Evolutionary conservation across 805 yeast species (phyloP).

Genomic region (Wickerhamomyces subpelliculosus): DNA sequence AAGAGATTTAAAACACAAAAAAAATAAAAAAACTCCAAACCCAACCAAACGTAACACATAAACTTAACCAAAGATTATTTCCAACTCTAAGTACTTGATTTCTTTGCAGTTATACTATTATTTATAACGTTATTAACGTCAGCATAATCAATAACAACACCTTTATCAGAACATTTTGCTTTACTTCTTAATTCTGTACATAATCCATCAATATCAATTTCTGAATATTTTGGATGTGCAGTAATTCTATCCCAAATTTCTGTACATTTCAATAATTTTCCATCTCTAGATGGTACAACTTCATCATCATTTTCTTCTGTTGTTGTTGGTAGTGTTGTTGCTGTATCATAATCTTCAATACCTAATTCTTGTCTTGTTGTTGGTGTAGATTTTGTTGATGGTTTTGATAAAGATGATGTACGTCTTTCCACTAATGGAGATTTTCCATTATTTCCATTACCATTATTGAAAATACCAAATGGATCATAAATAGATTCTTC

Average conservation of each 20-base stretch:
- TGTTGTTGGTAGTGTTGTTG: too few species aligned
- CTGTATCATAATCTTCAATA: too few species aligned
- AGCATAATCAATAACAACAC: conserved; percentile 76
- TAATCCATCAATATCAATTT: conserved; percentile 88
- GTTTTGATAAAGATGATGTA: not conserved
- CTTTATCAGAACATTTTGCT: conserved; percentile 92
- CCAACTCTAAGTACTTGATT: too few species aligned
- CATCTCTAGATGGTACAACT: conserved; percentile 66
- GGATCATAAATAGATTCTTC: conserved; percentile 57
- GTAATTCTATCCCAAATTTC: conserved; percentile 97
- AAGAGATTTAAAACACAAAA: too few species aligned
- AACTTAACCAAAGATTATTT: too few species aligned
- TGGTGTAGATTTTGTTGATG: conserved; percentile 1
- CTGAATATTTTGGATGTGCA: conserved; percentile 88
- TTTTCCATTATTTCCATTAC: conserved; percentile 14
- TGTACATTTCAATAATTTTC: conserved; percentile 62
- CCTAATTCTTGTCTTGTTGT: not conserved
- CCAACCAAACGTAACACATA: too few species aligned
- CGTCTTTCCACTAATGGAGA: conserved; percentile 8
- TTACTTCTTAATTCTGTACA: conserved; percentile 84
- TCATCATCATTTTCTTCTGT: conserved; percentile 20
- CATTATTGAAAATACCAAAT: conserved; percentile 25
- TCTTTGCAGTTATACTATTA: conserved; percentile 4
- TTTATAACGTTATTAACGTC: conserved; percentile 61
- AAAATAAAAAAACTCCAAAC: too few species aligned